phyloP scores from a whole-genome alignment of 345 rosid genomes.

The Melaleuca quinquenervia region DNA sequence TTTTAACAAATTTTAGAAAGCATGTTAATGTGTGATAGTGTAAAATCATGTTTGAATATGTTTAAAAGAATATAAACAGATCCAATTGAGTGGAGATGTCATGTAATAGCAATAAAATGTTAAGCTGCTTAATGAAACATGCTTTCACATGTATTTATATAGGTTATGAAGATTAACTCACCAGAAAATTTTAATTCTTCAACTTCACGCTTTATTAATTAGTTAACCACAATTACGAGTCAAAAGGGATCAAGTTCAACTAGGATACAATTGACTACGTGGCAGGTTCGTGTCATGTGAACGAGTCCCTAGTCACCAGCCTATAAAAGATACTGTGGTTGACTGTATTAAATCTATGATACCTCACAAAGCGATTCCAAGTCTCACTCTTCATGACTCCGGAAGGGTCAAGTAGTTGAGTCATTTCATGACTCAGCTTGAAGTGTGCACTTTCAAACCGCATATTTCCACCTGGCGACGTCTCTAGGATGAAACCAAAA shows the following conservation, averaged over 20 bases:
- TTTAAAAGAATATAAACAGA: not conserved
- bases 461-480: conserved; percentile 95
- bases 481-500: conserved; percentile 95
- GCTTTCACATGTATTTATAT: not conserved
- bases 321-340: not conserved
- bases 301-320: not conserved
- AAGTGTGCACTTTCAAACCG: conserved; percentile 96
- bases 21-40: not conserved
- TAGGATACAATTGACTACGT: not conserved
- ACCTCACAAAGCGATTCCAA: conserved; percentile 81
- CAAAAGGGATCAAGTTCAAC: not conserved
- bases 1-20: not conserved
- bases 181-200: not conserved
- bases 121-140: not conserved
- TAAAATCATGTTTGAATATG: not conserved
- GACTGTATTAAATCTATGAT: not conserved
- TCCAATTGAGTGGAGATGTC: not conserved
- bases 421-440: conserved; percentile 99
- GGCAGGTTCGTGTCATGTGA: not conserved
- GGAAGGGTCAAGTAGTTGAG: conserved; percentile 87
- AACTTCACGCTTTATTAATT: not conserved
- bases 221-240: not conserved
- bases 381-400: conserved; percentile 91
- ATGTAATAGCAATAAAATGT: not conserved
- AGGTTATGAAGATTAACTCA: not conserved